A percentile compares a stretch with the other conserved stretches of the same genome.
These are phyloP conservation scores for Lathyrus sativus DNA, from an alignment of 306 rosid genomes.

Conservation along the genomic window DNA sequence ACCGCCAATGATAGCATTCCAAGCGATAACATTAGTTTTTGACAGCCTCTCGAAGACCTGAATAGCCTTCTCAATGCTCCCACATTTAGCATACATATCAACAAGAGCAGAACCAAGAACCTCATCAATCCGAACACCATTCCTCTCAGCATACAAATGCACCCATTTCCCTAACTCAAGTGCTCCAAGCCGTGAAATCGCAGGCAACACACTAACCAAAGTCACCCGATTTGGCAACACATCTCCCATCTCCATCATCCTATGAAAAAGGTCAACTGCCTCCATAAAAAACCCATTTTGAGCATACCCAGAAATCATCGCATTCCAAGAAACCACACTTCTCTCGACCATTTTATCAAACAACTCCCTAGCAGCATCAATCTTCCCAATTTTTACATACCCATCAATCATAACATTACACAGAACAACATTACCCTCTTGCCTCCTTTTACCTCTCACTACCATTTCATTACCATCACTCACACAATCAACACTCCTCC, in stretches of 20 bases:
- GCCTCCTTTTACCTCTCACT: constrained; percentile 45
- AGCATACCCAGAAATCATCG: constrained; percentile 69
- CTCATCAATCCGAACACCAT: constrained; percentile 50
- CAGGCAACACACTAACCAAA: constrained; percentile 69
- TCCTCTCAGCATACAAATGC: constrained; percentile 66
- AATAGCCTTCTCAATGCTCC: constrained; percentile 77
- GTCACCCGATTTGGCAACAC: constrained; percentile 68
- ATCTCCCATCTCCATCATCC: constrained; percentile 61
- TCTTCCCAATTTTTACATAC: constrained; percentile 56
- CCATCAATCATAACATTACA: constrained; percentile 76
- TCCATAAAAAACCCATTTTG: constrained; percentile 65
- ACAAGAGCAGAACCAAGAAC: constrained; percentile 79
- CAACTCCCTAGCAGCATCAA: constrained; percentile 50
- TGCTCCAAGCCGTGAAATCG: constrained; percentile 66
- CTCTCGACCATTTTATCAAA: constrained; percentile 64
- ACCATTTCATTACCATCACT: constrained; percentile 24
- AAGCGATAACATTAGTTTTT: constrained; percentile 60
- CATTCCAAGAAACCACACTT: constrained; percentile 83
- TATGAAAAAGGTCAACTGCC: constrained; percentile 58
- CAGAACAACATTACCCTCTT: constrained; percentile 65
- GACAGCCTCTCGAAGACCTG: constrained; percentile 67
- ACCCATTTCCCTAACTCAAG: constrained; percentile 80
- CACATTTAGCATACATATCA: constrained; percentile 78
- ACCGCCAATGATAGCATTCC: constrained; percentile 68
- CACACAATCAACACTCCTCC: constrained; percentile 41